Evolutionary conservation across 441 rosid species (phyloP).

Genomic region (Erodium moschatum): DNA sequence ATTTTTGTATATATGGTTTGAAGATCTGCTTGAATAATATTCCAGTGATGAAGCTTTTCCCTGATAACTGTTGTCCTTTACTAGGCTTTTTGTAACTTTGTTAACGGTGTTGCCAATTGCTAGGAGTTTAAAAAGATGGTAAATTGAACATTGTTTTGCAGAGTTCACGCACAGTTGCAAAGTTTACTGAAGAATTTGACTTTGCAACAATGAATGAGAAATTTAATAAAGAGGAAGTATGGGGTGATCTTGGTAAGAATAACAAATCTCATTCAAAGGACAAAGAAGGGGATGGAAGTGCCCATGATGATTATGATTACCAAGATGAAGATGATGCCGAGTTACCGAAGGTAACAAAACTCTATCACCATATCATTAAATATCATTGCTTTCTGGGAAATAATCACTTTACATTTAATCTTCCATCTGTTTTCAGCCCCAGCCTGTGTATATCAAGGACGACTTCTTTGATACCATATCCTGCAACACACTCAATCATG

Average conservation of each 20-base stretch:
- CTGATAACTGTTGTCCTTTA: too few species aligned
- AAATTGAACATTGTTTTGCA: conserved; percentile 22
- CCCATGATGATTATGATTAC: conserved; percentile 44
- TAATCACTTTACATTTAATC: not conserved
- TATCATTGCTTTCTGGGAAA: not conserved
- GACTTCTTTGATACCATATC: conserved; percentile 83
- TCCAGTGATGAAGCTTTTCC: too few species aligned
- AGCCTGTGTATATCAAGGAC: conserved; percentile 76
- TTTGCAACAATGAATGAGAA: conserved; percentile 87
- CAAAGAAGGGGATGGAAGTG: conserved; percentile 38
- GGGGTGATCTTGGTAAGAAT: conserved; percentile 85
- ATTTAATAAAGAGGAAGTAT: conserved; percentile 19
- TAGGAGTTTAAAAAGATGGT: too few species aligned
- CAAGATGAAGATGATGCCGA: conserved; percentile 41
- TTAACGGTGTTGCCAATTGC: too few species aligned
- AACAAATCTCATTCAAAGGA: conserved; percentile 37
- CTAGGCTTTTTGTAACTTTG: too few species aligned
- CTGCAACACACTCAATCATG: conserved; percentile 36
- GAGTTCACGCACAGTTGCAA: conserved; percentile 54
- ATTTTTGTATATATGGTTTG: not conserved
- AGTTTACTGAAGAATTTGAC: conserved; percentile 81
- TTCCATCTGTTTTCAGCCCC: conserved; percentile 13
- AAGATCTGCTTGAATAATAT: not conserved
- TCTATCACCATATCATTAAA: not conserved
- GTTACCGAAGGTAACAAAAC: conserved; percentile 34